These are phyloP conservation scores for Wickerhamomyces chaumierensis DNA, from an alignment of 805 yeast species.

Conservation along the genomic window DNA sequence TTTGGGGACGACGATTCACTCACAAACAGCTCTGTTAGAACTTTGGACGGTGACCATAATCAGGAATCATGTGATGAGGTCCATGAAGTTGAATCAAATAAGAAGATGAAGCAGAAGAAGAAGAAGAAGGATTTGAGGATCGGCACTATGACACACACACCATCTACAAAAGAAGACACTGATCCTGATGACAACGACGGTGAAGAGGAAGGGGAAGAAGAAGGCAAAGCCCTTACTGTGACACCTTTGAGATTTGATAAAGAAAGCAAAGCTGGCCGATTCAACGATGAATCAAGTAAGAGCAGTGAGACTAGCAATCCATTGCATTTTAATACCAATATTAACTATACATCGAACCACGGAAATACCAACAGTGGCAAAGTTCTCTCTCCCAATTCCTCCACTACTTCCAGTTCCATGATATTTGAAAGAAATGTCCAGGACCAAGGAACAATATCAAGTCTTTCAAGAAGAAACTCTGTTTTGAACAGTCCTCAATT, in stretches of 20 bases:
- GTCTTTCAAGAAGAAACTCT: neutral
- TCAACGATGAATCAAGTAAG: no score
- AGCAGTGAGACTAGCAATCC: neutral
- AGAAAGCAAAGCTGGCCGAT: no score
- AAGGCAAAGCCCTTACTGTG: no score
- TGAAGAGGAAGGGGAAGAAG: no score
- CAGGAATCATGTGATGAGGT: neutral
- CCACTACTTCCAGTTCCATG: neutral
- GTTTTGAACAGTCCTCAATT: neutral
- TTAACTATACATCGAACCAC: neutral
- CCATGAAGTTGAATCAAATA: no score
- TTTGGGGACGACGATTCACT: neutral
- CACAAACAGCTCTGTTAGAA: neutral
- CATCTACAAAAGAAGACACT: no score
- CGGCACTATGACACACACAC: no score
- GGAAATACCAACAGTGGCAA: neutral
- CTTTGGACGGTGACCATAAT: neutral
- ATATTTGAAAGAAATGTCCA: neutral
- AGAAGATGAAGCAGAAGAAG: neutral
- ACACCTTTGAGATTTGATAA: no score
- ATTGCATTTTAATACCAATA: neutral
- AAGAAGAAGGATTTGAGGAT: neutral
- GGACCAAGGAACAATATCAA: neutral
- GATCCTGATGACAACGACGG: no score
- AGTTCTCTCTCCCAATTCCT: neutral